Base-by-base conservation (phyloP, 2,329 filamentous ascomycete genomes). In the Metarhizium album region DNA sequence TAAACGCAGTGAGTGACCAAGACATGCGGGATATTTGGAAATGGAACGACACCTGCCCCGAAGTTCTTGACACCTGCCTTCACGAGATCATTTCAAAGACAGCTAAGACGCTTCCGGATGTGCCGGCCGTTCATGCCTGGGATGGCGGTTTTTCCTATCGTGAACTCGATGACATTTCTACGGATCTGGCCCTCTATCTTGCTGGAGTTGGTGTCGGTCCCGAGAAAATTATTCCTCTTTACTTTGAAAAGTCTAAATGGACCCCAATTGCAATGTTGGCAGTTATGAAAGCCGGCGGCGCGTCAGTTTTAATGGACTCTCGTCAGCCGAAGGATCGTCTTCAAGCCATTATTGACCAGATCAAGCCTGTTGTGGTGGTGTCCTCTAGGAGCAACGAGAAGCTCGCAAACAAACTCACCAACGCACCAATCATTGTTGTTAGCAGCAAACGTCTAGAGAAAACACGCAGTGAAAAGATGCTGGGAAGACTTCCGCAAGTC, bases 131-230 rank as follows among this genome's bases (percentile, higher is more conserved):
- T 13, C 42, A 46, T 33, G 50, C 55, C 24, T 57, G 55, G 55
- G 60, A 74, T 73, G 49, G 76, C 70, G 60, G 67, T 66, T 53
- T 69, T 67, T 48, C 59, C 64, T 23, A 68, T 48, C 53, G 64
- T 54, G 43, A 72, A 23, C 59, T 72, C 6, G 49, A 57, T 35
- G 9, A 6, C 3, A 24, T 54, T 14, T 45, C 53, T 6, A 49
- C 46, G 1, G 27, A 23, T 4, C 47, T 58, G 1, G 57, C 56
- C 23, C 20, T 13, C 13, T 50, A 49, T n/a, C 52, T 57, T 2
- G 42, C 47, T 14, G 18, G 29, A 13, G 23, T 31, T 5, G 55
- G 51, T 14, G 49, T 52, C 3, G 40, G 40, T 4, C 53, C 55
- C 1, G 48, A 42, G 6, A 38, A n/a, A 29, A 48, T 46, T 33